A percentile compares a stretch with the other conserved stretches of the same genome.
phyloP scores from a whole-genome alignment of 495 filamentous ascomycete genomes.

The Aspergillus diversus region DNA sequence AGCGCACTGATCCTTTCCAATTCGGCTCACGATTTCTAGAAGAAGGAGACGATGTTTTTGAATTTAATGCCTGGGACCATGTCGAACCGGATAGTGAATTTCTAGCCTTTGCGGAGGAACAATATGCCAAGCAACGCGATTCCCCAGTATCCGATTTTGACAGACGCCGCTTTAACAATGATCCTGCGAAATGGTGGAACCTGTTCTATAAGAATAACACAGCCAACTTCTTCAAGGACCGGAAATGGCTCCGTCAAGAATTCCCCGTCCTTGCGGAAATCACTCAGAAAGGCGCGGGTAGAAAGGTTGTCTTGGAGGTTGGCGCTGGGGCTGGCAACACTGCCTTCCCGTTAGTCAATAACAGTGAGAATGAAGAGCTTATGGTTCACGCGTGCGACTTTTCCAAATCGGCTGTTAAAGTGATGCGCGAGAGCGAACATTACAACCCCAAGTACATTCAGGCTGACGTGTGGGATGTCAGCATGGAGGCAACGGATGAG shows the following conservation, averaged over 20 bases:
- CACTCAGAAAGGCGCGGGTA: slow-evolving; percentile 63
- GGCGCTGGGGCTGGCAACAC: slow-evolving; percentile 97
- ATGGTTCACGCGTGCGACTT: slow-evolving; percentile 92
- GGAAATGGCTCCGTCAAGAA: slow-evolving; percentile 95
- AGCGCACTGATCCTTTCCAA: slow-evolving; percentile 88
- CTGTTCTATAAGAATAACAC: slow-evolving; percentile 95
- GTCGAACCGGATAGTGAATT: slow-evolving; percentile 84
- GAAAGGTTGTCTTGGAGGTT: slow-evolving; percentile 76
- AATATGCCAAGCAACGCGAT: slow-evolving; percentile 80
- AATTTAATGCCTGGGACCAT: slow-evolving; percentile 99
- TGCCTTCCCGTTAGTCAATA: slow-evolving; percentile 81
- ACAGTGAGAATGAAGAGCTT: slow-evolving; percentile 78
- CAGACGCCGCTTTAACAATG: slow-evolving; percentile 78
- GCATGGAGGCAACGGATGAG: slow-evolving; percentile 51
- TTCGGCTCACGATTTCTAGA: slow-evolving; percentile 89
- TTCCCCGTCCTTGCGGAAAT: slow-evolving; percentile 81
- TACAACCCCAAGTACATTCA: slow-evolving; percentile 68
- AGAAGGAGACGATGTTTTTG: slow-evolving; percentile 82
- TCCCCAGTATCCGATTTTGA: slow-evolving; percentile 87
- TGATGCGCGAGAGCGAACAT: slow-evolving; percentile 74
- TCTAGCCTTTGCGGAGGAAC: slow-evolving; percentile 75
- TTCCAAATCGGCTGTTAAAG: slow-evolving; percentile 83
- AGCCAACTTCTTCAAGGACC: slow-evolving; percentile 96
- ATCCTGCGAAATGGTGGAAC: slow-evolving; percentile 96
- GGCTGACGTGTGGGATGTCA: slow-evolving; percentile 92